Percentiles rank a stretch among this genome's conserved stretches.
Conservation (phyloP, 2,329 filamentous ascomycete genomes). For the Colletotrichum caudatum region DNA sequence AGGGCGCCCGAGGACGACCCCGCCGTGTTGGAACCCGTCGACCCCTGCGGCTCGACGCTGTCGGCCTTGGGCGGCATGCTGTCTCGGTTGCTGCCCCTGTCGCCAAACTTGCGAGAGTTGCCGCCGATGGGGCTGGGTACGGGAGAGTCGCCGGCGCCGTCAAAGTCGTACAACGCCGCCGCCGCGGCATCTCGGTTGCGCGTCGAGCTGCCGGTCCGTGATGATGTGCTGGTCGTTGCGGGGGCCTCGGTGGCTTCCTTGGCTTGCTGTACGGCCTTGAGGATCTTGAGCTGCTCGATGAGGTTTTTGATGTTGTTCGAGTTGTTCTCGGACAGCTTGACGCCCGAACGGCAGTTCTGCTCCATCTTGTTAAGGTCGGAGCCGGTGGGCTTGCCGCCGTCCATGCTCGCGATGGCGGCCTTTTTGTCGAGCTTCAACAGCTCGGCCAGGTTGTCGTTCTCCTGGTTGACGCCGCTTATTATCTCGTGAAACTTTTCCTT, state of each 20-base stretch:
- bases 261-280: constrained; percentile 57
- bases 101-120: constrained; percentile 50
- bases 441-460: constrained; percentile 56
- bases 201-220: constrained; percentile 40
- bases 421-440: constrained; percentile 57
- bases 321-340: constrained; percentile 56
- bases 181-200: constrained; percentile 44
- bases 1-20: constrained; percentile 42
- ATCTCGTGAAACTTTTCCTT: constrained; percentile 56
- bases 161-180: constrained; percentile 59
- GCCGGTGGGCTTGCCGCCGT: constrained; percentile 47
- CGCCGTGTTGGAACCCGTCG: constrained; percentile 53
- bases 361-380: constrained; percentile 57
- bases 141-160: constrained; percentile 59
- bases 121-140: constrained; percentile 58
- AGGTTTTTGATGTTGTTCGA: constrained; percentile 52
- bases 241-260: constrained; percentile 55
- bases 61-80: constrained; percentile 68
- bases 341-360: constrained; percentile 56
- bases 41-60: constrained; percentile 66
- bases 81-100: constrained; percentile 57
- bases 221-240: constrained; percentile 32
- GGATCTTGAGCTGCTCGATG: constrained; percentile 58
- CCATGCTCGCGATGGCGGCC: constrained; percentile 54
- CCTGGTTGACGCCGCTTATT: constrained; percentile 55